A percentile compares a stretch with the other conserved stretches of the same genome.
These are phyloP conservation scores for Acidiella bohemica DNA, from an alignment of 495 filamentous ascomycete species.

Conservation along the genomic window DNA sequence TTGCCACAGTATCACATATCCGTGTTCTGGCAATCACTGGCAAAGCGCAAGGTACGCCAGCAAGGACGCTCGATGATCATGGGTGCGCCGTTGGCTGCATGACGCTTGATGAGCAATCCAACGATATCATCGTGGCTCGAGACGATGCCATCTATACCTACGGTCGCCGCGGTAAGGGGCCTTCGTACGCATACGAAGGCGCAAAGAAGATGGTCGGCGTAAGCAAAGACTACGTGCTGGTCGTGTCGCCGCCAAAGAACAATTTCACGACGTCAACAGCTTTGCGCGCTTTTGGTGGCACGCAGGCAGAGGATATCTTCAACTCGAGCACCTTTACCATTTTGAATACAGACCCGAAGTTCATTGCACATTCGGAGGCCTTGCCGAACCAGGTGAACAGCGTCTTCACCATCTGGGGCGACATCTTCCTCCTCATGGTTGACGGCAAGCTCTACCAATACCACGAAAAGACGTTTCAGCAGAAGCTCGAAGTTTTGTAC, in stretches of 20 bases:
- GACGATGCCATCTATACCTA: conserved; percentile 96
- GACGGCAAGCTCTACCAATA: conserved; percentile 90
- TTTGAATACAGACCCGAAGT: conserved; percentile 78
- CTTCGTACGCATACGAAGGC: conserved; percentile 79
- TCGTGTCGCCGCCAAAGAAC: conserved; percentile 68
- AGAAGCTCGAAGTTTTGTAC: conserved; percentile 86
- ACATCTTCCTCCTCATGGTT: conserved; percentile 71
- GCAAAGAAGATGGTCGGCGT: conserved; percentile 69
- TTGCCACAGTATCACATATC: conserved; percentile 83
- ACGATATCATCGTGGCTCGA: conserved; percentile 75
- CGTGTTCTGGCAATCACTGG: conserved; percentile 74
- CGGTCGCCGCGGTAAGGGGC: conserved; percentile 67
- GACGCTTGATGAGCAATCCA: conserved; percentile 64
- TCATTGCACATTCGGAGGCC: conserved; percentile 79
- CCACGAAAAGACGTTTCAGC: conserved; percentile 78
- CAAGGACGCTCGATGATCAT: conserved; percentile 70
- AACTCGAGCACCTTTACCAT: conserved; percentile 75
- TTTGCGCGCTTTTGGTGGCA: conserved; percentile 51
- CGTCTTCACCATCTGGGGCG: conserved; percentile 80
- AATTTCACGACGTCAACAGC: conserved; percentile 36
- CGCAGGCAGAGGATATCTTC: conserved; percentile 59
- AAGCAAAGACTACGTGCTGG: conserved; percentile 73
- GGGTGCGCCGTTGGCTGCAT: conserved; percentile 89
- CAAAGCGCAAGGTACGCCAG: conserved; percentile 76
- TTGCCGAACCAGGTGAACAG: conserved; percentile 63